phyloP scores from a whole-genome alignment of 2,329 filamentous ascomycete species.

The Pyrenophora graminea region DNA sequence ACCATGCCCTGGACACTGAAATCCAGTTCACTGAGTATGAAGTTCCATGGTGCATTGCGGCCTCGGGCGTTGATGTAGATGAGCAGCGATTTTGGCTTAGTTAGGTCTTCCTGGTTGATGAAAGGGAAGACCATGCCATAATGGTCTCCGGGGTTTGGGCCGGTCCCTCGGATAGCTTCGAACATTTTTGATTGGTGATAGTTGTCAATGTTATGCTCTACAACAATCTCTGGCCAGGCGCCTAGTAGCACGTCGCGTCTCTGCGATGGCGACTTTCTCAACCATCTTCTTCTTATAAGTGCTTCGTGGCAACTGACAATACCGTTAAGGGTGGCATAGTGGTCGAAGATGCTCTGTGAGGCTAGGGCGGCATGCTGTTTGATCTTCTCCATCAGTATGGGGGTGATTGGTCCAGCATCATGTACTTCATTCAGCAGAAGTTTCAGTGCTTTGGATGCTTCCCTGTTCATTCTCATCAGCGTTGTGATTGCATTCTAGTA shows the following conservation, averaged over 20 bases:
- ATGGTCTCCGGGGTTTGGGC: too few relatives aligned
- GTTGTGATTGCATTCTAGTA: too few relatives aligned
- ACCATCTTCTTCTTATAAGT: slow-evolving; percentile 1
- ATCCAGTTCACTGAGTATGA: background rate
- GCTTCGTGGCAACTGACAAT: slow-evolving; percentile 1
- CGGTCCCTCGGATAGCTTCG: too few relatives aligned
- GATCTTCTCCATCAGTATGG: too few relatives aligned
- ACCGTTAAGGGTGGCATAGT: background rate
- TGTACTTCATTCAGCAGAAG: too few relatives aligned
- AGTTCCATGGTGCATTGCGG: slow-evolving; percentile 4
- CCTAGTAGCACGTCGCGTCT: background rate
- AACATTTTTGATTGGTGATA: too few relatives aligned
- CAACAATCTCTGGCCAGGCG: background rate
- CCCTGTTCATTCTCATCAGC: too few relatives aligned
- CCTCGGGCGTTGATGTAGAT: slow-evolving; percentile 8
- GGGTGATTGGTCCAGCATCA: too few relatives aligned
- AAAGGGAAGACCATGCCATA: background rate
- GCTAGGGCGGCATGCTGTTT: background rate
- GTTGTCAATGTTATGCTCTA: too few relatives aligned
- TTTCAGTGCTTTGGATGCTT: too few relatives aligned
- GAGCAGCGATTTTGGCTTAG: slow-evolving; percentile 1
- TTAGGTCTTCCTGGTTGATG: slow-evolving; percentile 15
- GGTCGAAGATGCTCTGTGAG: background rate
- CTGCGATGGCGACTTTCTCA: slow-evolving; percentile 4
- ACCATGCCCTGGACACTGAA: slow-evolving; percentile 1